These are phyloP conservation scores for Pochonia chlamydosporia DNA, from an alignment of 2,329 filamentous ascomycete species.

Conservation along the genomic window DNA sequence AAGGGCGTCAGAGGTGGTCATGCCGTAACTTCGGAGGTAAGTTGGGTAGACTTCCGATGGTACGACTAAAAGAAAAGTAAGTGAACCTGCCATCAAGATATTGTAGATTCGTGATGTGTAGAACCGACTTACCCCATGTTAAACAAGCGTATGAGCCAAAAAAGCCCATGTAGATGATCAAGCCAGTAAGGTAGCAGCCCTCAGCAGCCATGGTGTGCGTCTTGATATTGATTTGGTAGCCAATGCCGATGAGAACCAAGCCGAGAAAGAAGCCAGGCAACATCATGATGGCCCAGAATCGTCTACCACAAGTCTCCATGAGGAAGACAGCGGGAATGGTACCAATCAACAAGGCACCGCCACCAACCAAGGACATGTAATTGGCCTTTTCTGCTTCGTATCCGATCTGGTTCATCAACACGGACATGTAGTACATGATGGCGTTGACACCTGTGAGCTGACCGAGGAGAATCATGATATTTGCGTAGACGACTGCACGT, in stretches of 20 bases:
- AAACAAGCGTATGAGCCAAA: conserved; percentile 61
- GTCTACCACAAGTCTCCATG: conserved; percentile 67
- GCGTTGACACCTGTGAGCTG: conserved; percentile 68
- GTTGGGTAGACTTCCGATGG: conserved; percentile 68
- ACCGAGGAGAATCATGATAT: conserved; percentile 64
- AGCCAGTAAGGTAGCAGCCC: conserved; percentile 61
- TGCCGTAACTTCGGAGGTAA: conserved; percentile 66
- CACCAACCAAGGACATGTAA: conserved; percentile 72
- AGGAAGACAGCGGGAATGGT: conserved; percentile 63
- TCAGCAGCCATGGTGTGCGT: conserved; percentile 42
- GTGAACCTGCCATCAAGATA: background rate
- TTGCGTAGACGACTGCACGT: conserved; percentile 60
- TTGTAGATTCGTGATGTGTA: background rate
- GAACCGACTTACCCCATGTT: conserved; percentile 43
- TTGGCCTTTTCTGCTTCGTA: conserved; percentile 57
- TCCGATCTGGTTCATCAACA: conserved; percentile 62
- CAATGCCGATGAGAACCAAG: conserved; percentile 58
- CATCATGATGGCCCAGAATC: conserved; percentile 70
- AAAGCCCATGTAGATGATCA: conserved; percentile 63
- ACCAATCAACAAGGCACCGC: conserved; percentile 59
- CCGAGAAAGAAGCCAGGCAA: conserved; percentile 67
- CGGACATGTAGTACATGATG: conserved; percentile 67
- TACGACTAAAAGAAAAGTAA: conserved; percentile 33
- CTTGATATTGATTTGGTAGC: conserved; percentile 49
- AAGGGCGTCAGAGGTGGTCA: conserved; percentile 63